Conservation (phyloP, 352 stramenopile species). For the Pythium coloratum region DNA sequence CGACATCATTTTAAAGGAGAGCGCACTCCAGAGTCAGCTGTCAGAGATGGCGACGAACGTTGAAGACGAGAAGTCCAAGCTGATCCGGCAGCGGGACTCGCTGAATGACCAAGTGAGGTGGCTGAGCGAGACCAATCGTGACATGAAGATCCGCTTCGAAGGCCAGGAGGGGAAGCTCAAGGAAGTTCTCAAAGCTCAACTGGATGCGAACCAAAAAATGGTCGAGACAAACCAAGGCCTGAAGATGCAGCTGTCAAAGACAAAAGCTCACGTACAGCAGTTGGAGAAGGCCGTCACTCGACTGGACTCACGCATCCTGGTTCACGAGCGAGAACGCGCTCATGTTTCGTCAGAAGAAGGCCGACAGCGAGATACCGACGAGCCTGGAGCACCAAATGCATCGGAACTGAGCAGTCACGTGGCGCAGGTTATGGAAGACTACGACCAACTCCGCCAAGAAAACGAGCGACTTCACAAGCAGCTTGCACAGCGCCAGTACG, state of each 20-base stretch:
- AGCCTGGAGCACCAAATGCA: constrained; percentile 32
- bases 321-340: constrained; percentile 52
- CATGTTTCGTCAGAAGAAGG: constrained; percentile 41
- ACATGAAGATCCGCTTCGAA: constrained; percentile 27
- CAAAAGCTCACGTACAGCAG: constrained; percentile 17
- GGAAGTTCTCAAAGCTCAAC: constrained; percentile 37
- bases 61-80: constrained; percentile 5
- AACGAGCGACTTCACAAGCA: constrained; percentile 37
- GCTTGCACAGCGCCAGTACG: neutral
- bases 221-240: constrained; percentile 38
- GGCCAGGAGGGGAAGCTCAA: constrained; percentile 39
- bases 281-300: constrained; percentile 38
- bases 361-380: constrained; percentile 33
- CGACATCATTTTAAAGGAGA: constrained; percentile 9
- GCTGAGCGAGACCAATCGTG: constrained; percentile 14
- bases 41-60: neutral
- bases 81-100: constrained; percentile 23
- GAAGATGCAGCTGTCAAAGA: constrained; percentile 39
- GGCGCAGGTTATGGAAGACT: constrained; percentile 38
- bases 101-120: constrained; percentile 18
- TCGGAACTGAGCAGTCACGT: constrained; percentile 47
- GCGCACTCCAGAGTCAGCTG: neutral
- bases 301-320: constrained; percentile 46
- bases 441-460: constrained; percentile 47
- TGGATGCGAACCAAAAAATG: constrained; percentile 45